phyloP scores from a whole-genome alignment of 1,284 basidiomycete species.

The Malassezia pachydermatis region DNA sequence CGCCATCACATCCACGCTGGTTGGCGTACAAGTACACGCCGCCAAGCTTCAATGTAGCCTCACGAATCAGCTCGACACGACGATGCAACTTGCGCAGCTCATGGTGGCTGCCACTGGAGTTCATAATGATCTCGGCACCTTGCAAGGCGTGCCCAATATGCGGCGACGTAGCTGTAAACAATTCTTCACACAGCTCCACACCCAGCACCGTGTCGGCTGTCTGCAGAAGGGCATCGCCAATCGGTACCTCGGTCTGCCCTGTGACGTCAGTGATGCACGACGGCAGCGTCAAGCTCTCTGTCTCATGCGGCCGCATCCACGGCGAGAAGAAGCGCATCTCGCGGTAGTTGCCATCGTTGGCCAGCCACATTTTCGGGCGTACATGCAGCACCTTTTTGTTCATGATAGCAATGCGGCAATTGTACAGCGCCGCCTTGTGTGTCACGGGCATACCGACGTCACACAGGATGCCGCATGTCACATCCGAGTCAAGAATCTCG shows the following conservation, averaged over 20 bases:
- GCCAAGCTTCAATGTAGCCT: constrained; percentile 91
- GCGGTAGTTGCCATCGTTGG: constrained; percentile 95
- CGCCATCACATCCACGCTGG: constrained; percentile 97
- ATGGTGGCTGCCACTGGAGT: constrained; percentile 93
- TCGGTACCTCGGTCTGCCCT: constrained; percentile 85
- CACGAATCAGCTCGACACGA: constrained; percentile 87
- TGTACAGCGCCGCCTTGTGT: constrained; percentile 96
- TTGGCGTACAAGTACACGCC: constrained; percentile 97
- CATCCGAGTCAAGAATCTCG: constrained; percentile 30
- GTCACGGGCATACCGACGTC: constrained; percentile 58
- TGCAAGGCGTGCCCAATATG: constrained; percentile 94
- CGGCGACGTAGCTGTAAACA: constrained; percentile 90
- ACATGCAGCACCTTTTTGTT: constrained; percentile 80
- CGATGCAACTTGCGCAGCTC: constrained; percentile 86
- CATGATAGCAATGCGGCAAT: constrained; percentile 81
- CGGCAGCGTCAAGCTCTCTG: constrained; percentile 80
- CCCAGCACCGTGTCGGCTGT: constrained; percentile 92
- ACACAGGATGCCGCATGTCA: constrained; percentile 39
- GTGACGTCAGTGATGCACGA: constrained; percentile 74
- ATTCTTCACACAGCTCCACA: constrained; percentile 89
- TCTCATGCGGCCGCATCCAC: constrained; percentile 76
- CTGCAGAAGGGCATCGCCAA: constrained; percentile 86
- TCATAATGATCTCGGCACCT: constrained; percentile 96
- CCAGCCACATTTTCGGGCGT: constrained; percentile 98
- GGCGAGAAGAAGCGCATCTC: constrained; percentile 93